phyloP scores from a whole-genome alignment of 345 rosid species.

The Heritiera fomes region DNA sequence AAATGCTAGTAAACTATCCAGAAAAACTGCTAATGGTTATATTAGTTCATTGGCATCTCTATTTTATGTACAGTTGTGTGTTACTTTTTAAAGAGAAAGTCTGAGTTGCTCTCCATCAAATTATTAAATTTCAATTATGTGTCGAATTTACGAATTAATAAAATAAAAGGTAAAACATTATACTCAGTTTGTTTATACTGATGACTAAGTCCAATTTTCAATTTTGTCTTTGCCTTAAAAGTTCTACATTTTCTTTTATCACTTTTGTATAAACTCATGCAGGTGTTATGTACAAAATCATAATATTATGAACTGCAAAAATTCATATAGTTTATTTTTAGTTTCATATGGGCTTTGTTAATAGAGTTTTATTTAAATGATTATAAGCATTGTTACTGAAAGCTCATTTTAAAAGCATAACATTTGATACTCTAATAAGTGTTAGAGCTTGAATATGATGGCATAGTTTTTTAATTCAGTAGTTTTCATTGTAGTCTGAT shows the following conservation, averaged over 20 bases:
- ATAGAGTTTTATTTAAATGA: neutral
- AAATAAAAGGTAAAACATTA: neutral
- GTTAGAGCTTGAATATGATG: neutral
- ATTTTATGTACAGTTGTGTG: too few species aligned
- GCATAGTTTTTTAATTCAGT: neutral
- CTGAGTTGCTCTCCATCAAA: neutral
- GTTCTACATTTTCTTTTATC: neutral
- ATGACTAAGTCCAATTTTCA: neutral
- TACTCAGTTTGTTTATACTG: neutral
- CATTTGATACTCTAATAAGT: neutral
- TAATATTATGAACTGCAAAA: neutral
- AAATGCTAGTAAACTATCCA: too few species aligned
- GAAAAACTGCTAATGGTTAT: too few species aligned
- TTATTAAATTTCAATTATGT: too few species aligned
- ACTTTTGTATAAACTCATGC: neutral
- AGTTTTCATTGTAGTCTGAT: neutral
- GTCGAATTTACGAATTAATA: too few species aligned
- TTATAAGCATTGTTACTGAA: neutral
- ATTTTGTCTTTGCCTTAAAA: neutral
- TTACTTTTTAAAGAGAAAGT: neutral
- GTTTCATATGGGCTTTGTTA: neutral
- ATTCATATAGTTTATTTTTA: neutral
- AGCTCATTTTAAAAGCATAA: neutral
- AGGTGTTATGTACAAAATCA: neutral
- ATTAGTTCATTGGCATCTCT: neutral